These are phyloP conservation scores for Phalaenopsis equestris DNA, from an alignment of 106 monocot genomes.

Conservation along the genomic window DNA sequence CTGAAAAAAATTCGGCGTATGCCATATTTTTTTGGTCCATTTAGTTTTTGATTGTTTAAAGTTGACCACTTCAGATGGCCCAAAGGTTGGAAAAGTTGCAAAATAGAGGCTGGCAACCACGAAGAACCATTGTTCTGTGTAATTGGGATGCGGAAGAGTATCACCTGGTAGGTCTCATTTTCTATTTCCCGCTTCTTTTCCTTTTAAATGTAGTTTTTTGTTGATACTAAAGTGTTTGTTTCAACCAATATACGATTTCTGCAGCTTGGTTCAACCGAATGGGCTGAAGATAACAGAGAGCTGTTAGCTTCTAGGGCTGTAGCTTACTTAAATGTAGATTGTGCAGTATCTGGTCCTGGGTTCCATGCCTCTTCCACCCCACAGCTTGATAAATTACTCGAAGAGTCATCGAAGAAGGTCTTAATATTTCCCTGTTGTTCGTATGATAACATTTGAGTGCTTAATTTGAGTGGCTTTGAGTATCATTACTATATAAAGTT, in stretches of 20 bases:
- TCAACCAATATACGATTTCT: background rate
- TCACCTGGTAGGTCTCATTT: conserved; percentile 41
- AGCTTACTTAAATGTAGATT: conserved; percentile 65
- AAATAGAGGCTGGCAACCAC: conserved; percentile 71
- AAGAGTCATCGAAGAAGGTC: conserved; percentile 47
- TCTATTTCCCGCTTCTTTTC: background rate
- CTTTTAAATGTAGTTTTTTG: background rate
- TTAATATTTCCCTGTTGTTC: background rate
- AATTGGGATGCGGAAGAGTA: conserved; percentile 89
- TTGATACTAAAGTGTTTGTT: background rate
- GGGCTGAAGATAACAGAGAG: conserved; percentile 72
- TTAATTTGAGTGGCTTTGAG: background rate
- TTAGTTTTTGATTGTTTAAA: background rate
- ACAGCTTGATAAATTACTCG: conserved; percentile 57
- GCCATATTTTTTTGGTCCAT: background rate
- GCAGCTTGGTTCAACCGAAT: conserved; percentile 78
- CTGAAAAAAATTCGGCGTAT: too few species aligned
- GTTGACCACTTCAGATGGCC: conserved; percentile 31
- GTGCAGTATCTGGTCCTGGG: conserved; percentile 46
- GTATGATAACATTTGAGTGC: background rate
- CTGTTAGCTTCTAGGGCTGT: conserved; percentile 48
- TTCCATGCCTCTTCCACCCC: conserved; percentile 57
- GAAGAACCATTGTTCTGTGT: conserved; percentile 63
- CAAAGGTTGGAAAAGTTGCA: conserved; percentile 48
- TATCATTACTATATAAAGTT: background rate